Evolutionary conservation across 1,139 yeast species (phyloP), one percentile per base, ranked within the genome.

Genomic region (Pichia sp.): DNA sequence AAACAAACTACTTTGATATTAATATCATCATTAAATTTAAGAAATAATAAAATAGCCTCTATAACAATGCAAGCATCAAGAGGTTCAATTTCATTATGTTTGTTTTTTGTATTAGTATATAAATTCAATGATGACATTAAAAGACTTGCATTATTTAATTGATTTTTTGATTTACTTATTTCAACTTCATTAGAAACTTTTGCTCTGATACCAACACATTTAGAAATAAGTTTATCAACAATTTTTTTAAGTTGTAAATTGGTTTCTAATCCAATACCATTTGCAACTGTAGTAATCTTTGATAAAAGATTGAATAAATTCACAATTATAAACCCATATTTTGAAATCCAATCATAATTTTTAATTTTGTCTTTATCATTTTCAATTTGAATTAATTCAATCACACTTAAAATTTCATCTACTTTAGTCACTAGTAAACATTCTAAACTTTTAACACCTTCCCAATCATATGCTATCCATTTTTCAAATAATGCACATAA

Each of bases 401-500:
- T 24, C 6, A 41, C 30, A 11, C 41, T 30, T 3, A 30, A 22
- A 26, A 39, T 24, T 37, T 45, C 48, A 6, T 22, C 20, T 11
- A 45, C 4, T 27, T 45, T 45, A 4, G 42, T 32, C 11, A 30
- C 28, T 2, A 45, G 10, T 16, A 45, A 20, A n/a, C 45, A 43
- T 32, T 45, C 42, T n/a, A 42, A 24, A 25, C 30, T 32, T 35
- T 38, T 35, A 9, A 45, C 22, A n/a, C 42, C 42, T 16, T 42
- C 41, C 42, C 45, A 45, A 37, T 45, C 48, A 33, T 26, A 45
- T 10, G 12, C 25, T 5, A 42, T 26, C 48, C 48, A 45, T 29
- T 42, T 30, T 22, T 39, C 12, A 7, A 45, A 30, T 6, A 45
- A 30, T 6, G 36, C 6, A 27, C 43, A 41, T 5, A 41, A 6